Evolutionary conservation across 2,329 filamentous ascomycete species (phyloP).

Genomic region (Cadophora luteo-olivacea): DNA sequence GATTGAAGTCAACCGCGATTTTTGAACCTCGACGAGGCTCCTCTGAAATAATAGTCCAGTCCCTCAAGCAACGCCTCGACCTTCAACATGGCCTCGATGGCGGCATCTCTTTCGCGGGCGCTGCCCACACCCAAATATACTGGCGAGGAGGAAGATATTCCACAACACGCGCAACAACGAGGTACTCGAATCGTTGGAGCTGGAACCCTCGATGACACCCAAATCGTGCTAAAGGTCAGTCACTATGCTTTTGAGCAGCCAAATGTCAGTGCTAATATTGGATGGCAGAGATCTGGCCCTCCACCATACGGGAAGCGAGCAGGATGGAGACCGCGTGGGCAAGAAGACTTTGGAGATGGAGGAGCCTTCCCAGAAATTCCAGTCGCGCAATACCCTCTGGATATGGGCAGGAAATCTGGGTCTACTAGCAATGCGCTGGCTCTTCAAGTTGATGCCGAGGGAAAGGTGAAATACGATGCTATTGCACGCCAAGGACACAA

Average conservation of each 20-base stretch:
- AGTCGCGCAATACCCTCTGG: conserved; percentile 92
- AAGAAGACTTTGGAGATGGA: conserved; percentile 95
- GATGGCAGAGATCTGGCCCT: conserved; percentile 73
- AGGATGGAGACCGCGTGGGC: conserved; percentile 87
- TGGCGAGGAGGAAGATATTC: conserved; percentile 84
- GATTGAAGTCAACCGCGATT: conserved; percentile 25
- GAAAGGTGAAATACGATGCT: conserved; percentile 95
- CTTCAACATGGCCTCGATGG: conserved; percentile 67
- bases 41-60: conserved; percentile 25
- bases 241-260: not conserved
- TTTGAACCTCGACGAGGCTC: conserved; percentile 25
- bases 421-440: conserved; percentile 84
- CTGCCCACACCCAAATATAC: conserved; percentile 92
- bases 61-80: conserved; percentile 19
- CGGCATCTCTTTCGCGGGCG: conserved; percentile 75
- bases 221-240: conserved; percentile 78
- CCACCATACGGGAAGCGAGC: conserved; percentile 86
- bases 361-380: conserved; percentile 95
- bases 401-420: conserved; percentile 84
- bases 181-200: conserved; percentile 84
- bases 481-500: conserved; percentile 90
- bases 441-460: conserved; percentile 89
- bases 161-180: conserved; percentile 72
- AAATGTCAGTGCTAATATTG: conserved; percentile 31
- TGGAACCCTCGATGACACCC: conserved; percentile 81